phyloP scores from a whole-genome alignment of 495 filamentous ascomycete species.

The Annulohypoxylon maeteangense region DNA sequence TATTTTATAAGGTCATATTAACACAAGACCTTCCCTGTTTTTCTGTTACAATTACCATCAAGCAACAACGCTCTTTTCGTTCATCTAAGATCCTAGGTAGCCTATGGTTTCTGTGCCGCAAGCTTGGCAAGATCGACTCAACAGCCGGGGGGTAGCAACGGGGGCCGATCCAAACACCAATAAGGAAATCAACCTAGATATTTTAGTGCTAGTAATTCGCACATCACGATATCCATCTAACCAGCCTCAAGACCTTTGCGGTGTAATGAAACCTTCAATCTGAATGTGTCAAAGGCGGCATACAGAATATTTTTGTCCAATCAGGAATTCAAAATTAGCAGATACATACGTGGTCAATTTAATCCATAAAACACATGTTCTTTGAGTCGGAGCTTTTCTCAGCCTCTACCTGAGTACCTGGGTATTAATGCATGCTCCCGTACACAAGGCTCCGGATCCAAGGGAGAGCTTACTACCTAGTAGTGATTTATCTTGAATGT shows the following conservation, averaged over 20 bases:
- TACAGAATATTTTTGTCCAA: neutral
- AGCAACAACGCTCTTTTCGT: neutral
- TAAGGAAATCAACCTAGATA: conserved; percentile 29
- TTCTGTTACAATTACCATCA: neutral
- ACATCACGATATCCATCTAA: conserved; percentile 36
- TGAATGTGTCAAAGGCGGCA: neutral
- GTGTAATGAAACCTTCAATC: conserved; percentile 23
- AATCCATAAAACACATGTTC: conserved; percentile 3
- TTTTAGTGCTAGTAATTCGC: conserved; percentile 35
- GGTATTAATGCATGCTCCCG: conserved; percentile 3
- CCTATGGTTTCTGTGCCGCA: conserved; percentile 37
- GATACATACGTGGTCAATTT: conserved; percentile 1
- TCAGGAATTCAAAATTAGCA: neutral
- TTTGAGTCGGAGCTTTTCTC: conserved; percentile 7
- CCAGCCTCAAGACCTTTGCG: conserved; percentile 4
- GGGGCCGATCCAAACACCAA: conserved; percentile 32
- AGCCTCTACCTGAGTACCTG: neutral
- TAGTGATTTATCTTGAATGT: neutral
- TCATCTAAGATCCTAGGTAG: conserved; percentile 15
- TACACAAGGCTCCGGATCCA: neutral
- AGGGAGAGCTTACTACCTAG: neutral
- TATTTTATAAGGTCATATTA: neutral
- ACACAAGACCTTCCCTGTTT: neutral
- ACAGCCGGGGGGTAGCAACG: conserved; percentile 24
- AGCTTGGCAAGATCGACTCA: conserved; percentile 39